Evolutionary conservation across 2,329 filamentous ascomycete species (phyloP).

Genomic region (Boeremia lycopersici): DNA sequence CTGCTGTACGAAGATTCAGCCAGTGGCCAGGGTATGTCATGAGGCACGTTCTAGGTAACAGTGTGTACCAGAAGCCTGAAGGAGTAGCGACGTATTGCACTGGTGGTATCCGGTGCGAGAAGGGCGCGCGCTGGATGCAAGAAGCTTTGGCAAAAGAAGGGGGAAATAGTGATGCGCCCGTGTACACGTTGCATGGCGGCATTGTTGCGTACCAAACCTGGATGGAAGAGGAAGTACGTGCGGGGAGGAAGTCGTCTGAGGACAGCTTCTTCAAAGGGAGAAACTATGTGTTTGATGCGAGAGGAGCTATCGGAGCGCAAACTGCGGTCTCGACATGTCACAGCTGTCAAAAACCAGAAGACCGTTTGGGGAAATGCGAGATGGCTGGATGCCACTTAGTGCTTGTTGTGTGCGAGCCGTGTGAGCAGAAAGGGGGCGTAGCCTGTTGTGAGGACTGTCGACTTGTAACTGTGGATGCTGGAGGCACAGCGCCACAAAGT

Average conservation of each 20-base stretch:
- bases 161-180: slow-evolving; percentile 3
- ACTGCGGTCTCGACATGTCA: slow-evolving; percentile 26
- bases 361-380: slow-evolving; percentile 26
- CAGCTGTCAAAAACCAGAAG: slow-evolving; percentile 19
- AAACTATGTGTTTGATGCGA: slow-evolving; percentile 35
- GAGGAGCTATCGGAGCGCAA: slow-evolving; percentile 25
- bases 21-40: slow-evolving; percentile 33
- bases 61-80: slow-evolving; percentile 15
- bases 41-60: slow-evolving; percentile 22
- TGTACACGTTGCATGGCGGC: slow-evolving; percentile 29
- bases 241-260: slow-evolving; percentile 21
- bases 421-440: slow-evolving; percentile 16
- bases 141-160: slow-evolving; percentile 18
- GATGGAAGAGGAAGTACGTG: slow-evolving; percentile 26
- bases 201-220: slow-evolving; percentile 33
- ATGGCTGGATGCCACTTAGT: slow-evolving; percentile 26
- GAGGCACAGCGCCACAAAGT: not conserved
- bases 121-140: slow-evolving; percentile 35
- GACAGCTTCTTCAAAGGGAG: slow-evolving; percentile 32
- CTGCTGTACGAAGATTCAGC: slow-evolving; percentile 30
- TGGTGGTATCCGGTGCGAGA: slow-evolving; percentile 33
- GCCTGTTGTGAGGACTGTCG: slow-evolving; percentile 27
- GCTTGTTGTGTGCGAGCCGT: slow-evolving; percentile 26
- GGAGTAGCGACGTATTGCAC: slow-evolving; percentile 33
- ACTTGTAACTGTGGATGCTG: slow-evolving; percentile 1